Conservation (phyloP, 140 eudicot species). For the Flaveria floridana region DNA sequence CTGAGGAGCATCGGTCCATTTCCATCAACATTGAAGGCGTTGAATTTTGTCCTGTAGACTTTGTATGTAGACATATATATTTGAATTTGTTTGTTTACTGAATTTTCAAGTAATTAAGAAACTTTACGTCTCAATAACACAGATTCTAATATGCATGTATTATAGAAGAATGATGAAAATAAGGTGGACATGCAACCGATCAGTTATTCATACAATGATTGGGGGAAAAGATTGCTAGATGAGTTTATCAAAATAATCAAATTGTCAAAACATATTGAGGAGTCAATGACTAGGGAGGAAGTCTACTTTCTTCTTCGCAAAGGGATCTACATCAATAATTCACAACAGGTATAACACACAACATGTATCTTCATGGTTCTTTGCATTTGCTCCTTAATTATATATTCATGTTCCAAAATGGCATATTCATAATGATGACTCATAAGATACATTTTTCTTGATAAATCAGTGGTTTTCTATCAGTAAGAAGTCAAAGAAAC, state of each 20-base stretch:
- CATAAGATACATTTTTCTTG: neutral
- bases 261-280: neutral
- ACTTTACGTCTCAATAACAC: too few relatives aligned
- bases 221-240: neutral
- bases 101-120: neutral
- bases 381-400: neutral
- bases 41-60: conserved; percentile 17
- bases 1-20: neutral
- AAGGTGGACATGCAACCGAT: neutral
- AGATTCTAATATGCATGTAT: neutral
- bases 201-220: neutral
- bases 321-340: neutral
- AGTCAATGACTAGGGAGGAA: neutral
- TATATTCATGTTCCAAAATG: neutral
- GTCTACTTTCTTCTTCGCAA: conserved; percentile 4
- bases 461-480: conserved; percentile 18
- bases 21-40: neutral
- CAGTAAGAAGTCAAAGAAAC: conserved; percentile 5
- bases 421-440: neutral
- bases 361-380: neutral
- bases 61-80: conserved; percentile 10
- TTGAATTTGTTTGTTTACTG: neutral
- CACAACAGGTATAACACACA: neutral
- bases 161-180: conserved; percentile 2
- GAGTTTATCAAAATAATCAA: neutral